Percentiles rank a stretch among this genome's conserved stretches.
Conservation (phyloP, 192 early-diverging fungal species). For the Backusella australiensis region DNA sequence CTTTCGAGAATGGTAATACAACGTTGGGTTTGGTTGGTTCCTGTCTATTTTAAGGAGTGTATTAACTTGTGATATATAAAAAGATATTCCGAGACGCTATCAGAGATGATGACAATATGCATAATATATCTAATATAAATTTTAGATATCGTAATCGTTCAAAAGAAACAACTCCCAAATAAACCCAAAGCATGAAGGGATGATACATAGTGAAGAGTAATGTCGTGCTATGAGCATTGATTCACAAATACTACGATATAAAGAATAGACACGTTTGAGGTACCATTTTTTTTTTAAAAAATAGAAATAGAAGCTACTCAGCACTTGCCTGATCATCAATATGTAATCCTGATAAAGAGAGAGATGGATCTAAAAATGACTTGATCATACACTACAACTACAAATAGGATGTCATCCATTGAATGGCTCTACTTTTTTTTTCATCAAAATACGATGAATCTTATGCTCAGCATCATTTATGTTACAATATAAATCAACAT, state of each 20-base stretch:
- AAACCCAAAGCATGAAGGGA: neutral
- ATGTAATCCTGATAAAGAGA: neutral
- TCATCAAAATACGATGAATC: too few species aligned
- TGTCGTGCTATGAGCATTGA: neutral
- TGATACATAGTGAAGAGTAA: neutral
- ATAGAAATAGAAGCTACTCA: neutral
- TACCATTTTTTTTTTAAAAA: neutral
- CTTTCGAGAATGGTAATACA: neutral
- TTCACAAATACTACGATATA: neutral
- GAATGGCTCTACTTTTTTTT: too few species aligned
- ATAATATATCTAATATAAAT: neutral
- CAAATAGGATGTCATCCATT: too few species aligned
- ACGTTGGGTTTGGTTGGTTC: neutral
- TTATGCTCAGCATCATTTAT: neutral
- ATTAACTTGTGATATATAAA: neutral
- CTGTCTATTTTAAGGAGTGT: neutral
- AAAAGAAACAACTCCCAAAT: neutral
- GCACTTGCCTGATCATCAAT: neutral
- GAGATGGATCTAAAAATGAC: neutral
- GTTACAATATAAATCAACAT: neutral
- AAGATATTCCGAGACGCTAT: too few species aligned
- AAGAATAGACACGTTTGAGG: neutral
- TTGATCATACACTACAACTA: too few species aligned
- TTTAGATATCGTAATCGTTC: neutral
- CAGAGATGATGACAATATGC: too few species aligned